These are phyloP conservation scores for Annulohypoxylon moriforme DNA, from an alignment of 495 filamentous ascomycete genomes.

Conservation along the genomic window DNA sequence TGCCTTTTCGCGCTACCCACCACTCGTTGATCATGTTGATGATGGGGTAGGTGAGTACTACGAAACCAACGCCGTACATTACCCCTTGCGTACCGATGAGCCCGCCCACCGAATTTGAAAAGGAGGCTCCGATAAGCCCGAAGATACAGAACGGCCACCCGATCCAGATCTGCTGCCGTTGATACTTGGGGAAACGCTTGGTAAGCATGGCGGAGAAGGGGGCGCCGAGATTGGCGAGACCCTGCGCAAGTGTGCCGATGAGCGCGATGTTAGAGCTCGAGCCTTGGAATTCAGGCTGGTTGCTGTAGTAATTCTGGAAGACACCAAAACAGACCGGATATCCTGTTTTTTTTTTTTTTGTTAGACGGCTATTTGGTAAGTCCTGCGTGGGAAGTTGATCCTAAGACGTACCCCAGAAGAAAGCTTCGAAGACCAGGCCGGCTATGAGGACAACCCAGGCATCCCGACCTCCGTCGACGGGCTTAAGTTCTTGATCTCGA, in stretches of 20 bases:
- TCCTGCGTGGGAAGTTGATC: background rate
- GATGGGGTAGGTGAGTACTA: slow-evolving; percentile 1
- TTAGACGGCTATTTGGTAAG: background rate
- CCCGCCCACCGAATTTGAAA: background rate
- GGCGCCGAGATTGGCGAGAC: background rate
- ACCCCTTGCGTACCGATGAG: slow-evolving; percentile 7
- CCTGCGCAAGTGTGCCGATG: slow-evolving; percentile 5
- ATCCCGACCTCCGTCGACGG: slow-evolving; percentile 11
- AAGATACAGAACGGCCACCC: slow-evolving; percentile 8
- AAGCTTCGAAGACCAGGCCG: slow-evolving; percentile 6
- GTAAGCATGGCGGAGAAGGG: slow-evolving; percentile 6
- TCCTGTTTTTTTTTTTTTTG: background rate
- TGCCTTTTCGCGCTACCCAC: slow-evolving; percentile 11
- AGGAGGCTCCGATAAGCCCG: background rate
- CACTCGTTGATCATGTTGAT: slow-evolving; percentile 15
- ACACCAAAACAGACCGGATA: slow-evolving; percentile 10
- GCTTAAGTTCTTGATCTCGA: slow-evolving; percentile 2
- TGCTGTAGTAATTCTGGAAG: slow-evolving; percentile 11
- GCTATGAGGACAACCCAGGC: slow-evolving; percentile 7
- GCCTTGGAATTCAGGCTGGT: background rate
- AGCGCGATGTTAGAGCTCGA: background rate
- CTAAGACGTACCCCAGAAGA: slow-evolving; percentile 5
- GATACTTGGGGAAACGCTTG: slow-evolving; percentile 2
- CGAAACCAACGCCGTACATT: slow-evolving; percentile 5
- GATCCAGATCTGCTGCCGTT: slow-evolving; percentile 1